phyloP scores from a whole-genome alignment of 257 asterid genomes.

The Primulina huaijiensis region DNA sequence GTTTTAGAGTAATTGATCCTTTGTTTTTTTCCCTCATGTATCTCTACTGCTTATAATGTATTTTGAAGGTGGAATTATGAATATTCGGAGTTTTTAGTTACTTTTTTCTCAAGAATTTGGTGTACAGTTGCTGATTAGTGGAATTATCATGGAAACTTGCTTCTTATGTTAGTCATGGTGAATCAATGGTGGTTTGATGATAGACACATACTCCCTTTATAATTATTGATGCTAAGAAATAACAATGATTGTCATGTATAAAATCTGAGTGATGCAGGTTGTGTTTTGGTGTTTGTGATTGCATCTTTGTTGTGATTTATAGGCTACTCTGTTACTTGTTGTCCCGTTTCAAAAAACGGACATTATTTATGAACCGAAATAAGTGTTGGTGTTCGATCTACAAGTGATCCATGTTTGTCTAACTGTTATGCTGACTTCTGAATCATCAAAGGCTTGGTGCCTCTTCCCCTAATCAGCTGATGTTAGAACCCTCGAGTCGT shows the following conservation, averaged over 20 bases:
- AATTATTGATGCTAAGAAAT: neutral
- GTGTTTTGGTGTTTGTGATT: neutral
- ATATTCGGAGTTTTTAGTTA: too few relatives aligned
- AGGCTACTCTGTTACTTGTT: neutral
- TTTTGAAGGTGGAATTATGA: too few relatives aligned
- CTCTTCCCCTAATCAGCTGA: neutral
- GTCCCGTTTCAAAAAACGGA: too few relatives aligned
- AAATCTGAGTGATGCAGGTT: neutral
- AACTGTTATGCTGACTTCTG: neutral
- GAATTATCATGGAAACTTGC: too few relatives aligned
- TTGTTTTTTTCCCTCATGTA: constrained; percentile 15
- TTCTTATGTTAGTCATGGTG: too few relatives aligned
- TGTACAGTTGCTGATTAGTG: too few relatives aligned
- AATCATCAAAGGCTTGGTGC: neutral
- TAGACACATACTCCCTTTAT: neutral
- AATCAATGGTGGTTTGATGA: too few relatives aligned
- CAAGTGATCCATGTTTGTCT: neutral
- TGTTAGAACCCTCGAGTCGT: too few relatives aligned
- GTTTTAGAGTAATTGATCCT: constrained; percentile 8
- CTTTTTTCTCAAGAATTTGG: too few relatives aligned
- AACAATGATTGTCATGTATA: neutral
- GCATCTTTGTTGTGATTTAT: neutral
- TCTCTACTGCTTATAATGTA: constrained; percentile 6
- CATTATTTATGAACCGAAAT: neutral
- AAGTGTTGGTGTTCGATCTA: neutral